Percentiles rank a stretch among this genome's conserved stretches.
Conservation (phyloP, 2,329 filamentous ascomycete genomes). For the Sporothrix euskadiensis region DNA sequence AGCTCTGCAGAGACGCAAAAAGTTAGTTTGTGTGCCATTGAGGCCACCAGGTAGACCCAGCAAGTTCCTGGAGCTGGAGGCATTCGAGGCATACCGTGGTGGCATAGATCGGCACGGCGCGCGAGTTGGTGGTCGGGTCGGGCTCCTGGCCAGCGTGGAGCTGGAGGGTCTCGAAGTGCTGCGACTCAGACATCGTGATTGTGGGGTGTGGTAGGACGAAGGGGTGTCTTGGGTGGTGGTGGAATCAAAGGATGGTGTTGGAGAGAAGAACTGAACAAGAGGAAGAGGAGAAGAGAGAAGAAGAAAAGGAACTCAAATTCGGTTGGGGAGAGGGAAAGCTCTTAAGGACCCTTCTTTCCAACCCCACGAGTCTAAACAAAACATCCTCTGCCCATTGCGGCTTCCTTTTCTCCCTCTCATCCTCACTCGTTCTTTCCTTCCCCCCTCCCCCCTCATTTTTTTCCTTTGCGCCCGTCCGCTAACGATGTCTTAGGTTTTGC, state of each 20-base stretch:
- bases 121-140: constrained; percentile 78
- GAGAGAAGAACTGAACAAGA: neutral
- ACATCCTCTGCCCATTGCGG: constrained; percentile 20
- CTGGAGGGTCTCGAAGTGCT: constrained; percentile 80
- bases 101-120: constrained; percentile 94
- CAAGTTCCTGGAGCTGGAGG: constrained; percentile 33
- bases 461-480: neutral
- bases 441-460: neutral
- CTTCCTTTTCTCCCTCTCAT: constrained; percentile 14
- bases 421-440: neutral
- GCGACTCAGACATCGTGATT: constrained; percentile 51
- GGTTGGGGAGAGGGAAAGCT: constrained; percentile 18
- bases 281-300: neutral
- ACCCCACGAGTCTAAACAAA: constrained; percentile 20
- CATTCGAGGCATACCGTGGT: constrained; percentile 65
- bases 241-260: neutral
- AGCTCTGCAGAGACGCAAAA: constrained; percentile 58
- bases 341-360: constrained; percentile 14
- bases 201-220: neutral
- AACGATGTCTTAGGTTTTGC: constrained; percentile 1
- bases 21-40: constrained; percentile 6
- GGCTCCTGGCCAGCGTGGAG: constrained; percentile 80
- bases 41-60: constrained; percentile 26
- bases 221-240: constrained; percentile 1
- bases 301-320: neutral